Percentiles rank a stretch among this genome's conserved stretches.
phyloP scores from a whole-genome alignment of 2,329 filamentous ascomycete species.

The Paramyrothecium sp. region DNA sequence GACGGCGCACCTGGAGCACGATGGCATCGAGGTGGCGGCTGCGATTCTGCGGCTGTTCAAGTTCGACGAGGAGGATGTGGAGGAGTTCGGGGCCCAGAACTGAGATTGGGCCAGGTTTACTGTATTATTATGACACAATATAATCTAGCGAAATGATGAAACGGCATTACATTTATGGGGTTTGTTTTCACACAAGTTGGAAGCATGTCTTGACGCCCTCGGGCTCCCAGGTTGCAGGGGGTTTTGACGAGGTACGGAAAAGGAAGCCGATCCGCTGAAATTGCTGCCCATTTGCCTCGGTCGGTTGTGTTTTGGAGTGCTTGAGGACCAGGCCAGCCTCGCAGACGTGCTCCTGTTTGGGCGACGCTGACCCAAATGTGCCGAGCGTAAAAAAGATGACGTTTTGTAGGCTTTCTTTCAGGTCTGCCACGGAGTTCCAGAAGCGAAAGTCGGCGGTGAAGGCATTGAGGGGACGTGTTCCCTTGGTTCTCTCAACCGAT shows the following conservation, averaged over 20 bases:
- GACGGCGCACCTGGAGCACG: conserved; percentile 63
- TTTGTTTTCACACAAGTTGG: too few species aligned
- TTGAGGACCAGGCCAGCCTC: neutral
- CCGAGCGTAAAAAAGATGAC: neutral
- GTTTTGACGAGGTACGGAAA: too few species aligned
- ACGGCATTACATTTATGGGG: too few species aligned
- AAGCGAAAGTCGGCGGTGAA: neutral
- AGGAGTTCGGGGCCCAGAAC: neutral
- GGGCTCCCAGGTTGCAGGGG: too few species aligned
- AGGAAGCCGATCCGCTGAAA: neutral
- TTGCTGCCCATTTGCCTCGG: neutral
- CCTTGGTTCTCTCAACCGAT: too few species aligned
- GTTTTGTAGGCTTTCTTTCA: neutral
- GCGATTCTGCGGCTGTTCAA: conserved; percentile 63
- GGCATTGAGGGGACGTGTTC: too few species aligned
- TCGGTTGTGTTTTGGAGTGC: neutral
- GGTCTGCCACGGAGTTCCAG: neutral
- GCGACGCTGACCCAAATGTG: neutral
- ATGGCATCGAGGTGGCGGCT: conserved; percentile 65
- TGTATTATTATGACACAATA: neutral
- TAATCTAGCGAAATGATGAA: too few species aligned
- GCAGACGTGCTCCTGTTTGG: neutral
- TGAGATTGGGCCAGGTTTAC: neutral
- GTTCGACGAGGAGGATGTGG: conserved; percentile 43
- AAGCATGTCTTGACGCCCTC: too few species aligned